Percentiles rank a stretch among this genome's conserved stretches.
These are phyloP conservation scores for Chrysanthemum lavandulifolium DNA, from an alignment of 129 eudicot species.

Conservation along the genomic window DNA sequence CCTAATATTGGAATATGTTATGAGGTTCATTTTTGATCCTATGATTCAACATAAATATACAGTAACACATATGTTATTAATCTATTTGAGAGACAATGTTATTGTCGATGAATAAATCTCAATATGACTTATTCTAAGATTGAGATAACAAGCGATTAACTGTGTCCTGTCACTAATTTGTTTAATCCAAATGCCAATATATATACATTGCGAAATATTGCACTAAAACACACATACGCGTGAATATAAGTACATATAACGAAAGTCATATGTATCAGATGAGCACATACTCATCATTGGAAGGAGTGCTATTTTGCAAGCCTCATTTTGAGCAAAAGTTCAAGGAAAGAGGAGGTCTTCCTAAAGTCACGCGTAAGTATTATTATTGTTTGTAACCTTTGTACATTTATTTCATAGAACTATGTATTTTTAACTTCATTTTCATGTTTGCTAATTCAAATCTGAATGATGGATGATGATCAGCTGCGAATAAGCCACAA, in stretches of 20 bases:
- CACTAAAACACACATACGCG: background rate
- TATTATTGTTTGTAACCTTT: background rate
- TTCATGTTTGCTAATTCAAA: conserved; percentile 33
- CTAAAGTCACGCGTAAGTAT: conserved; percentile 47
- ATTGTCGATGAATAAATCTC: background rate
- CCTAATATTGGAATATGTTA: background rate
- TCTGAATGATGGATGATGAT: conserved; percentile 7
- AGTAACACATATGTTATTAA: too few relatives aligned
- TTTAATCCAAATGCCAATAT: background rate
- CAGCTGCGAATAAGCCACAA: conserved; percentile 33
- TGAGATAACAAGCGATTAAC: background rate
- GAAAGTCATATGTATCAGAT: conserved; percentile 34
- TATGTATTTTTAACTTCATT: background rate
- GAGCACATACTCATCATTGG: conserved; percentile 66
- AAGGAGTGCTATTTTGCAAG: conserved; percentile 76
- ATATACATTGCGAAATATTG: background rate
- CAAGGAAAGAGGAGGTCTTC: conserved; percentile 63
- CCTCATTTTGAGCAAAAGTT: conserved; percentile 88
- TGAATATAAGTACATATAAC: background rate
- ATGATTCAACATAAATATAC: conserved; percentile 7
- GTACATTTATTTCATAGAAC: background rate
- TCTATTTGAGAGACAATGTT: background rate
- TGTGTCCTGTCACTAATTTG: background rate
- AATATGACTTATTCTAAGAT: background rate
- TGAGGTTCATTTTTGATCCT: background rate